Percentiles rank a stretch among this genome's conserved stretches.
These are phyloP conservation scores for Pezizomycotina sp. DNA, from an alignment of 2,329 filamentous ascomycete species.

Conservation along the genomic window DNA sequence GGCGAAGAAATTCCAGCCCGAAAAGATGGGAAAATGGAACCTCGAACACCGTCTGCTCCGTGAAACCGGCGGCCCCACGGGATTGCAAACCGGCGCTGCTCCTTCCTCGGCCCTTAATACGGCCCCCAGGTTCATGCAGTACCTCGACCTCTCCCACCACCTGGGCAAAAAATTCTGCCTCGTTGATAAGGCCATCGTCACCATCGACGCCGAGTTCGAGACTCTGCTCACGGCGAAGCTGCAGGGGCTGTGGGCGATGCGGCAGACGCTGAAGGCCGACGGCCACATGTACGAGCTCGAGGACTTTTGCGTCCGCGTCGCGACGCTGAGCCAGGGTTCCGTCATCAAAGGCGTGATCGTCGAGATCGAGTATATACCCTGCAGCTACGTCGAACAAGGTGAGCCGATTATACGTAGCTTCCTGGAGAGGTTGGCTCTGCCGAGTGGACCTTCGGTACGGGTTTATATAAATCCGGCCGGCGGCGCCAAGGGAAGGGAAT, in stretches of 20 bases:
- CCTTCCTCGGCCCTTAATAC: not conserved
- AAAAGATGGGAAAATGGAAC: conserved; percentile 18
- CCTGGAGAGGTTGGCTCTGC: conserved; percentile 21
- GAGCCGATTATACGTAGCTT: conserved; percentile 23
- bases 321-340: conserved; percentile 21
- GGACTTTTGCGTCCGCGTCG: conserved; percentile 24
- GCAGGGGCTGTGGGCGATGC: conserved; percentile 20
- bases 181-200: conserved; percentile 21
- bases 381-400: conserved; percentile 20
- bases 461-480: conserved; percentile 20
- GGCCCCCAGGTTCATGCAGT: conserved; percentile 22
- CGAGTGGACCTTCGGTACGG: conserved; percentile 19
- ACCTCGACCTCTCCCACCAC: conserved; percentile 23
- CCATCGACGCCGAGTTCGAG: conserved; percentile 23
- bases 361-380: conserved; percentile 24
- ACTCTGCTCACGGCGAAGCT: conserved; percentile 22
- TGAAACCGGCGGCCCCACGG: conserved; percentile 10
- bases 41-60: conserved; percentile 25
- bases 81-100: not conserved
- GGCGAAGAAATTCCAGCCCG: conserved; percentile 23
- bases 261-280: conserved; percentile 22
- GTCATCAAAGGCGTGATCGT: conserved; percentile 23
- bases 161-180: conserved; percentile 22
- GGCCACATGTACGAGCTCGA: conserved; percentile 22
- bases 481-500: conserved; percentile 15